These are phyloP conservation scores for Talaromyces albobiverticillius DNA, from an alignment of 2,329 filamentous ascomycete genomes.

Conservation along the genomic window DNA sequence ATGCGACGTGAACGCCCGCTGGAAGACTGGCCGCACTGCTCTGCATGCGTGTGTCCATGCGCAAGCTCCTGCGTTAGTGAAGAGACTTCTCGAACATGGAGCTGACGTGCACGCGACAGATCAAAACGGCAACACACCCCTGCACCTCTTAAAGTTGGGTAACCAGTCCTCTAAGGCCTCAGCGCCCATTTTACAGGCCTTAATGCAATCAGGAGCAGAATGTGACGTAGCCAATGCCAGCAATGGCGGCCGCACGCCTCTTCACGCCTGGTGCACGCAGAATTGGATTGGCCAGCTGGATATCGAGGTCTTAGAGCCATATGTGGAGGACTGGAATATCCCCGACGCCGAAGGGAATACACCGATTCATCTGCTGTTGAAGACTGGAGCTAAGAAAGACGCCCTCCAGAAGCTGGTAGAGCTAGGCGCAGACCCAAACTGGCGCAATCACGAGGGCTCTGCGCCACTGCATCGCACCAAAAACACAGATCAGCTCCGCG, in stretches of 20 bases:
- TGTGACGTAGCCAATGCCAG: neutral
- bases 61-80: conserved; percentile 9
- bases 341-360: conserved; percentile 1
- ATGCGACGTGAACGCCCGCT: conserved; percentile 15
- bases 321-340: neutral
- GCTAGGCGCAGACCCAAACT: conserved; percentile 4
- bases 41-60: conserved; percentile 13
- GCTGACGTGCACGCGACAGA: conserved; percentile 15
- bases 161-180: neutral
- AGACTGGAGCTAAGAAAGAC: neutral
- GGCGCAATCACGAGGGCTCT: neutral
- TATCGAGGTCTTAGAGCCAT: neutral
- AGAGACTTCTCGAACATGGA: conserved; percentile 16
- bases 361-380: neutral
- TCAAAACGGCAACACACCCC: conserved; percentile 16
- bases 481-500: neutral
- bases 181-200: neutral
- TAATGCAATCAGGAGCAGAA: neutral
- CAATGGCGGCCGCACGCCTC: neutral
- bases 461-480: neutral
- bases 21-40: conserved; percentile 5
- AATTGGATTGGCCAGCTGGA: neutral
- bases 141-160: conserved; percentile 13
- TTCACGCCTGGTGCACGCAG: conserved; percentile 1
- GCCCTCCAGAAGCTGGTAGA: neutral